Evolutionary conservation across 192 early-diverging fungal genomes (phyloP), one percentile per base, ranked within the genome.

Genomic region (Backusella tarrabulga): DNA sequence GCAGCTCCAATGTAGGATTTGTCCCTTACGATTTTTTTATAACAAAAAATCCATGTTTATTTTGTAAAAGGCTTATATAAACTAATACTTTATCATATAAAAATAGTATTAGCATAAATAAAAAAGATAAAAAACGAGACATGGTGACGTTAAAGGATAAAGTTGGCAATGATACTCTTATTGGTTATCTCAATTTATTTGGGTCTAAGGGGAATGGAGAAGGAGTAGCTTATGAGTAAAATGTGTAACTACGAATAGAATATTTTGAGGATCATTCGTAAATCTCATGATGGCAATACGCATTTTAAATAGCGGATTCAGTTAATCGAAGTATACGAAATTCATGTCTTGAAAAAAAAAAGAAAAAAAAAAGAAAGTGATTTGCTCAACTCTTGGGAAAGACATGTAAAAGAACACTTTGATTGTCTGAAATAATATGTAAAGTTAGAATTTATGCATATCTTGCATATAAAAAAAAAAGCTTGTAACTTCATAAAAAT

Each of bases 71-170:
- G 5, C 12, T 44, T 44, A 15, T 44, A 44, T 44, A 17, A 44
- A 44, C 0, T 17, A 5, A 44, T 14, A 17, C 15, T 44, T 44
- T 14, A 44, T 56, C n/a, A 23, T 56, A n/a, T 56, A 56, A 56
- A 56, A 56, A 56, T 21, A 40, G 11, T 40, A 40, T 40, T 40
- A 40, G 38, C 38, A 40, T 40, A 40, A 32, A 32, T 32, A 32
- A 32, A 32, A 32, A 32, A 32, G 32, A 40, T 40, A 40, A 63
- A 63, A 26, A 63, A 63, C 56, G 26, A 29, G 56, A 63, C 12
- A 63, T 63, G 26, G 56, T 63, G 56, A 63, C 56, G 56, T 26
- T 63, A 63, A 63, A 63, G 56, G 56, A 63, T 63, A 63, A 63
- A 63, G 26, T 63, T 63, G 56, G 26, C 26, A 63, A 63, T 63